Percentiles rank a stretch among this genome's conserved stretches.
Evolutionary conservation across 192 early-diverging fungal genomes (phyloP).

Genomic region (Entrophospora sp.): DNA sequence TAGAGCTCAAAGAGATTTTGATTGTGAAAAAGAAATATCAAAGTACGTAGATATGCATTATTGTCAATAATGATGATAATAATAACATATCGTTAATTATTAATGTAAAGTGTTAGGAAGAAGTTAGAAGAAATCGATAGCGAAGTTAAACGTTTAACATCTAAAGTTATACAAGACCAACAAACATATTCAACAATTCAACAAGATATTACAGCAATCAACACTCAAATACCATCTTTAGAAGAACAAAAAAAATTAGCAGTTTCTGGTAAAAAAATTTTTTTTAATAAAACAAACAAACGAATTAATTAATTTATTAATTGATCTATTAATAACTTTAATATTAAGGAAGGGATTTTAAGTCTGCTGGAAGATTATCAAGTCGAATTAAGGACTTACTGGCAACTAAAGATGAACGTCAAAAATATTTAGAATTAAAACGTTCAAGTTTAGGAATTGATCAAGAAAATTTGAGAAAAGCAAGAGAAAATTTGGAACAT

Average conservation of each 20-base stretch:
- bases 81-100: background rate
- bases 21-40: constrained; percentile 13
- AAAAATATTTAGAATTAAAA: background rate
- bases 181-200: constrained; percentile 14
- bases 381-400: constrained; percentile 14
- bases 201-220: constrained; percentile 12
- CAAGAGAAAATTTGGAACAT: constrained; percentile 6
- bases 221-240: constrained; percentile 10
- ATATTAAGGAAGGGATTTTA: background rate
- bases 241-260: constrained; percentile 18
- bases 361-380: background rate
- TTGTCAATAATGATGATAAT: no score
- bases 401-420: constrained; percentile 4
- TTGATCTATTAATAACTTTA: background rate
- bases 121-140: background rate
- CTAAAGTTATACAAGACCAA: constrained; percentile 14
- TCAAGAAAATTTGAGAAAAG: background rate
- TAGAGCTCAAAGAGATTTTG: background rate
- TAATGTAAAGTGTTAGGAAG: background rate
- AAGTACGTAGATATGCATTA: background rate
- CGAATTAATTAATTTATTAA: background rate
- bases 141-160: constrained; percentile 8
- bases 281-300: background rate
- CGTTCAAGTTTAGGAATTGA: constrained; percentile 2
- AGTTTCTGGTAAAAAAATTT: background rate